Conservation (phyloP, 2,329 filamentous ascomycete species). For the Chaetomium sp. region DNA sequence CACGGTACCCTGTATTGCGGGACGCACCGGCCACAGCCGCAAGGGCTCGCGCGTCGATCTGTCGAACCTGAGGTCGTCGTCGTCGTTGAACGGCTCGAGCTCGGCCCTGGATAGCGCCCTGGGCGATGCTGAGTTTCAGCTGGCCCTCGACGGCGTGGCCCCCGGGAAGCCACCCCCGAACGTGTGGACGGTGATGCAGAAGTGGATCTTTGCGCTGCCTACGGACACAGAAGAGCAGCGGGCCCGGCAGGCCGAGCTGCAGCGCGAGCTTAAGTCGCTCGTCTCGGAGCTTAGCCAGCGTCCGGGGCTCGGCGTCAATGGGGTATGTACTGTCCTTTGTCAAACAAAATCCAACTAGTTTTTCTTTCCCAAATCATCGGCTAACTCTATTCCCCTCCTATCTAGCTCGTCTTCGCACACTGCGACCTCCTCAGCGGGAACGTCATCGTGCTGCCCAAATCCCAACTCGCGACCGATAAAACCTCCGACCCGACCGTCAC, state of each 20-base stretch:
- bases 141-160: slow-evolving; percentile 45
- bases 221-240: slow-evolving; percentile 62
- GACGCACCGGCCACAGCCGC: slow-evolving; percentile 34
- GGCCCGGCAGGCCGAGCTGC: slow-evolving; percentile 59
- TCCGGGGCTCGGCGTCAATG: slow-evolving; percentile 67
- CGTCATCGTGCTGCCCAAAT: slow-evolving; percentile 69
- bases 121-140: slow-evolving; percentile 32
- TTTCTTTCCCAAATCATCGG: background rate
- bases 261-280: slow-evolving; percentile 66
- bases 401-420: slow-evolving; percentile 76
- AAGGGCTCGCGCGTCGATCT: slow-evolving; percentile 25
- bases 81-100: slow-evolving; percentile 10
- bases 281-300: slow-evolving; percentile 67
- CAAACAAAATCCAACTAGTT: background rate
- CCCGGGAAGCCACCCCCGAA: slow-evolving; percentile 72
- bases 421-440: slow-evolving; percentile 96
- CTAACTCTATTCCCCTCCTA: background rate
- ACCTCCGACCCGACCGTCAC: slow-evolving; percentile 49
- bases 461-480: slow-evolving; percentile 20
- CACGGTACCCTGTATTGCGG: slow-evolving; percentile 50
- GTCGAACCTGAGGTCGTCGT: too few species aligned
- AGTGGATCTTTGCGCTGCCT: slow-evolving; percentile 86
- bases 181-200: slow-evolving; percentile 91
- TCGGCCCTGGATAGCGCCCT: slow-evolving; percentile 28
- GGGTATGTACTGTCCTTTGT: slow-evolving; percentile 45